phyloP scores from a whole-genome alignment of 2,329 filamentous ascomycete species.

The Chaetomium sp. region DNA sequence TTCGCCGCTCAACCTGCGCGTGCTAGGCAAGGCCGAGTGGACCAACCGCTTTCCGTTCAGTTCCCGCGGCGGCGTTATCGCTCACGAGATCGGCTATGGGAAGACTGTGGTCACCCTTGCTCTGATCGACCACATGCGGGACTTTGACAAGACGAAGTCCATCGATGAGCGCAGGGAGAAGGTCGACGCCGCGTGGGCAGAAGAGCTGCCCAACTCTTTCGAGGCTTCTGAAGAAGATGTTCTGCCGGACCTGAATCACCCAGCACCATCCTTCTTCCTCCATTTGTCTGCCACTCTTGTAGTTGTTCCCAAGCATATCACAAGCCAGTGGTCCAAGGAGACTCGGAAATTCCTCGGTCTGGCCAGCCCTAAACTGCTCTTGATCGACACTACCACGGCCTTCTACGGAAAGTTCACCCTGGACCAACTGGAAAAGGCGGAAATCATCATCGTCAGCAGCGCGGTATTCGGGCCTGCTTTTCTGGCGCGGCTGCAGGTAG shows the following conservation, averaged over 20 bases:
- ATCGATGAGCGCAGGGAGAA: slow-evolving; percentile 24
- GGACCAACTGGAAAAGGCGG: slow-evolving; percentile 37
- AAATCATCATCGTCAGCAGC: slow-evolving; percentile 45
- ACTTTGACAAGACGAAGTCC: slow-evolving; percentile 33
- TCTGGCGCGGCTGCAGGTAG: slow-evolving; percentile 16
- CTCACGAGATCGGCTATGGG: slow-evolving; percentile 49
- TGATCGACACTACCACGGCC: slow-evolving; percentile 32
- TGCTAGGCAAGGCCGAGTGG: slow-evolving; percentile 39
- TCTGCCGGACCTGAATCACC: not conserved
- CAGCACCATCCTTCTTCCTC: slow-evolving; percentile 25
- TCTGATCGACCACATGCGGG: slow-evolving; percentile 39
- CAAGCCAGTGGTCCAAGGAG: slow-evolving; percentile 45
- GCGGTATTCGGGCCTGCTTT: slow-evolving; percentile 31
- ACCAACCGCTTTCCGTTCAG: slow-evolving; percentile 32
- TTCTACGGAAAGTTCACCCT: slow-evolving; percentile 25
- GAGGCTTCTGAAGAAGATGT: not conserved
- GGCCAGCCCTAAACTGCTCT: slow-evolving; percentile 32
- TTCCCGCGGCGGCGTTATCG: slow-evolving; percentile 45
- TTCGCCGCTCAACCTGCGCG: slow-evolving; percentile 40
- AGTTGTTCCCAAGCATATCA: slow-evolving; percentile 46
- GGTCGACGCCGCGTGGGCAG: slow-evolving; percentile 25
- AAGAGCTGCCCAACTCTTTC: slow-evolving; percentile 10
- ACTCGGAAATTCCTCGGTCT: slow-evolving; percentile 40
- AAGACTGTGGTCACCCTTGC: slow-evolving; percentile 49
- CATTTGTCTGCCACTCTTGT: slow-evolving; percentile 45